These are phyloP conservation scores for Fusarium lyarnte DNA, from an alignment of 2,329 filamentous ascomycete species.

Conservation along the genomic window DNA sequence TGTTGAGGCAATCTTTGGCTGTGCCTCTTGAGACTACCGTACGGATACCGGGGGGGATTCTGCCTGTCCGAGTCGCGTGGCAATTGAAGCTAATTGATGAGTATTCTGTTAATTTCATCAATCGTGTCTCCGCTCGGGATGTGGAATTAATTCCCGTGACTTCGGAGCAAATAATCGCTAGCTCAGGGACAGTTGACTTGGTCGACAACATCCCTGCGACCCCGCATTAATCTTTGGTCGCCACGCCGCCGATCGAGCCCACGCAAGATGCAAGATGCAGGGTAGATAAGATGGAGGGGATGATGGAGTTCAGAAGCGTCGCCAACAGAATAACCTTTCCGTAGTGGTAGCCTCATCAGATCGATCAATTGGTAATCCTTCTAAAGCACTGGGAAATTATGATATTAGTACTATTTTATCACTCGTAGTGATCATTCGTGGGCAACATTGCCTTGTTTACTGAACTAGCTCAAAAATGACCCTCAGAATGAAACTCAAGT, in stretches of 20 bases:
- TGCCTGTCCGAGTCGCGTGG: background rate
- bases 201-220: background rate
- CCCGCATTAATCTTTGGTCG: background rate
- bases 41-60: too few species aligned
- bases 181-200: background rate
- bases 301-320: background rate
- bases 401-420: fast-evolving
- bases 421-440: fast-evolving
- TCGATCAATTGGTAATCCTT: too few species aligned
- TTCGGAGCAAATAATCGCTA: background rate
- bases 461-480: fast-evolving
- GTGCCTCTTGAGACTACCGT: background rate
- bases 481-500: too few species aligned
- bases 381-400: fast-evolving
- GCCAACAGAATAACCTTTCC: too few species aligned
- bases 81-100: background rate
- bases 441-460: fast-evolving
- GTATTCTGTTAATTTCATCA: background rate
- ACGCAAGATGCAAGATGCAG: background rate
- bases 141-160: background rate
- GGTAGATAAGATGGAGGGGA: background rate
- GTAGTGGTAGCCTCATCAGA: background rate
- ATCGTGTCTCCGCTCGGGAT: too few species aligned
- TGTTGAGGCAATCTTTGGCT: background rate
- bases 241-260: background rate